phyloP scores from a whole-genome alignment of 495 filamentous ascomycete species.

The Hamigera avellanea region DNA sequence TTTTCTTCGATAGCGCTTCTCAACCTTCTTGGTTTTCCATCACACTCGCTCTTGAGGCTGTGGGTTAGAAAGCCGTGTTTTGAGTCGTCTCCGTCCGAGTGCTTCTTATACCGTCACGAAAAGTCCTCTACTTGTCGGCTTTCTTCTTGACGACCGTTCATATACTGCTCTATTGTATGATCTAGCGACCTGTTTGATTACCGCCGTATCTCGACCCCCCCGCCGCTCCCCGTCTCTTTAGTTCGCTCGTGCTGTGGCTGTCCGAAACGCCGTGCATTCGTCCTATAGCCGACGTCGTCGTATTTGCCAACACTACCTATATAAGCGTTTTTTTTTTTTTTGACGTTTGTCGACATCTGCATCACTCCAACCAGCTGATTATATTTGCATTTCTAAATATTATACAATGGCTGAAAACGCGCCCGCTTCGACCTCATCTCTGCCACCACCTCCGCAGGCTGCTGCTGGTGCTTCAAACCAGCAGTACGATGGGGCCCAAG shows the following conservation, averaged over 20 bases:
- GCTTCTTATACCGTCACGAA: not conserved
- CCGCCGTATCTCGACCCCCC: slow-evolving; percentile 1
- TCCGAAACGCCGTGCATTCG: not conserved
- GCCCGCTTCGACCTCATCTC: slow-evolving; percentile 38
- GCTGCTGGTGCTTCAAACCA: slow-evolving; percentile 60
- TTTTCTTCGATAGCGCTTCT: slow-evolving; percentile 1
- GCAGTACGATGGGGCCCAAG: slow-evolving; percentile 53
- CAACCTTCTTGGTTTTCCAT: not conserved
- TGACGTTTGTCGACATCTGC: slow-evolving; percentile 7
- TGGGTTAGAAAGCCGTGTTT: not conserved
- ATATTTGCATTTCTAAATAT: slow-evolving; percentile 1
- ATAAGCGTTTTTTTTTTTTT: slow-evolving; percentile 12
- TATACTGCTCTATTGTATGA: not conserved
- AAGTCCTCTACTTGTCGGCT: not conserved
- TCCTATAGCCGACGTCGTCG: not conserved
- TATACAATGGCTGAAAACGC: slow-evolving; percentile 58
- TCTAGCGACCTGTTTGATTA: slow-evolving; percentile 1
- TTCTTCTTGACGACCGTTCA: not conserved
- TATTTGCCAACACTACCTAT: not conserved
- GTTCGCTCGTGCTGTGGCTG: slow-evolving; percentile 1
- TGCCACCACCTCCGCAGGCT: slow-evolving; percentile 54
- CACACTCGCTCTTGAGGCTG: not conserved
- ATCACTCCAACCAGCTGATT: slow-evolving; percentile 3
- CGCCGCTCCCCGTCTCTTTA: slow-evolving; percentile 9
- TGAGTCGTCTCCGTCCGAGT: not conserved